Evolutionary conservation across 331 rosid genomes (phyloP).

Genomic region (Quercus tomentella): DNA sequence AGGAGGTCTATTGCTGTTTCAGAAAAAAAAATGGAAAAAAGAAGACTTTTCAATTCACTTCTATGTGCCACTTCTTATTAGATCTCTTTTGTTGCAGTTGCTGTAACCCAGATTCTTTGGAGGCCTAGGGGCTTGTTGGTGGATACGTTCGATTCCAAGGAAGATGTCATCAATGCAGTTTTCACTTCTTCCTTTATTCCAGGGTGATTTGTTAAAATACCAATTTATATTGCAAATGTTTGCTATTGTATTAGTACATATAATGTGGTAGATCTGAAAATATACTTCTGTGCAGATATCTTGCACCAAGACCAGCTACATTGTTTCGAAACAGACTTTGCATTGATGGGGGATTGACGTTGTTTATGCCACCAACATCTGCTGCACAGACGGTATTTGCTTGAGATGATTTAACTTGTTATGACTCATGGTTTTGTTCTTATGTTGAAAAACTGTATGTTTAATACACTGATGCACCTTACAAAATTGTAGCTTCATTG

Average conservation of each 20-base stretch:
- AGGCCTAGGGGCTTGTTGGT: constrained; percentile 94
- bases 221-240: constrained; percentile 13
- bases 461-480: constrained; percentile 1
- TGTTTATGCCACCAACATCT: constrained; percentile 98
- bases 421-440: neutral
- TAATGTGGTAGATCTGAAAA: constrained; percentile 10
- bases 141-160: constrained; percentile 92
- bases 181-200: constrained; percentile 97
- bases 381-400: constrained; percentile 73
- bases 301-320: constrained; percentile 92
- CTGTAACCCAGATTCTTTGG: constrained; percentile 92
- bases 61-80: constrained; percentile 8
- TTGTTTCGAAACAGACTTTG: constrained; percentile 82
- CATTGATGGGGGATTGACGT: constrained; percentile 93
- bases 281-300: constrained; percentile 51
- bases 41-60: neutral
- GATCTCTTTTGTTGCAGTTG: constrained; percentile 51
- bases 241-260: constrained; percentile 6
- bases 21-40: fast-evolving
- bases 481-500: neutral
- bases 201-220: constrained; percentile 59
- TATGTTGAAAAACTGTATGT: constrained; percentile 4
- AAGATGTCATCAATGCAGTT: constrained; percentile 95
- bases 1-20: neutral
- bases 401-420: constrained; percentile 12